A percentile compares a stretch with the other conserved stretches of the same genome.
These are phyloP conservation scores for Erodium chrysanthum DNA, from an alignment of 441 rosid species.

Conservation along the genomic window DNA sequence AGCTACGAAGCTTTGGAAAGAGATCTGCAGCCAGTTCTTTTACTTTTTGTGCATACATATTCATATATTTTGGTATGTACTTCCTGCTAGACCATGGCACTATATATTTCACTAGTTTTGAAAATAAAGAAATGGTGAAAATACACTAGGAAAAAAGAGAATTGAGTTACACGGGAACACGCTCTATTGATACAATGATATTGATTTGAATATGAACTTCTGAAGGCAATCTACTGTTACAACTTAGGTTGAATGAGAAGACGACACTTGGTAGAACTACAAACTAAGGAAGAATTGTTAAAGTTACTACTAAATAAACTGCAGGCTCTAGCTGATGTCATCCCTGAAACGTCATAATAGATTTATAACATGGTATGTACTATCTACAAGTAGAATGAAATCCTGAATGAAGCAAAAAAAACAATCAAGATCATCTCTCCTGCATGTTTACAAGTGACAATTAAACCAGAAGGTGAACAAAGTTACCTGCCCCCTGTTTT, in stretches of 20 bases:
- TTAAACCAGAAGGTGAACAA: not conserved
- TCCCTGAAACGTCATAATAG: not conserved
- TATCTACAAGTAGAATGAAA: conserved; percentile 1
- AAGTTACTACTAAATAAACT: not conserved
- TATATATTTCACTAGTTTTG: not conserved
- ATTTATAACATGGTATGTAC: not conserved
- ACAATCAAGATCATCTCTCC: not conserved
- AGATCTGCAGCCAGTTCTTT: not conserved
- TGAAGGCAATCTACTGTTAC: not conserved
- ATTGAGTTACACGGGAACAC: not conserved
- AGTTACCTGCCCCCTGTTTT: conserved; percentile 73
- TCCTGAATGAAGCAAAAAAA: not conserved
- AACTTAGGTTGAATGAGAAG: not conserved
- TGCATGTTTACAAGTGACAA: not conserved
- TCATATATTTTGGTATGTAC: not conserved
- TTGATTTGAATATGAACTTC: not conserved
- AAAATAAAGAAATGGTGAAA: not conserved
- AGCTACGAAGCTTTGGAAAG: not conserved
- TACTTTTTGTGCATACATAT: not conserved
- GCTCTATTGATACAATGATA: not conserved
- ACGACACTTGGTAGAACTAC: not conserved
- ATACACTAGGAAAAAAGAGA: not conserved
- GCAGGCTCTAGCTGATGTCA: not conserved
- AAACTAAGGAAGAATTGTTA: not conserved
- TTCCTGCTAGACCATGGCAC: not conserved